phyloP scores from a whole-genome alignment of 2,329 filamentous ascomycete genomes.

The Microsporum audouinii region DNA sequence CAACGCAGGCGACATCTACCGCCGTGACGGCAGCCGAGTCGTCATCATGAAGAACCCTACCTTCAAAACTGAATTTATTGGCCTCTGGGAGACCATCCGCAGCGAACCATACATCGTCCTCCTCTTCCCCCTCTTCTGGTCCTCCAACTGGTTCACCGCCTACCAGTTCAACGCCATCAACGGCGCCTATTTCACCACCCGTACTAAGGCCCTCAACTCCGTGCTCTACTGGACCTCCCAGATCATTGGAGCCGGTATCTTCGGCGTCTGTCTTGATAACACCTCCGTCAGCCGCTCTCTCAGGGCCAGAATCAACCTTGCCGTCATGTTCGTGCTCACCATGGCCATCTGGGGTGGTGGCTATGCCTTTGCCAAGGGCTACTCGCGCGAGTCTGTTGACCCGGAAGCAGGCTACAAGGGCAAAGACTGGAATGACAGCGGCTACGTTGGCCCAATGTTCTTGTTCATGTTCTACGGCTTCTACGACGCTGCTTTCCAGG shows the following conservation, averaged over 20 bases:
- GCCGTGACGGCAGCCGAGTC: slow-evolving; percentile 65
- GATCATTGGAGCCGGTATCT: slow-evolving; percentile 62
- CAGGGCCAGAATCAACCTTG: slow-evolving; percentile 55
- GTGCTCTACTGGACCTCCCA: slow-evolving; percentile 70
- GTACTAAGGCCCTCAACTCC: slow-evolving; percentile 65
- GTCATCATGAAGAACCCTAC: slow-evolving; percentile 86
- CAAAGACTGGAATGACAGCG: slow-evolving; percentile 35
- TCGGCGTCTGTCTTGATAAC: slow-evolving; percentile 60
- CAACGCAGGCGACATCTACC: slow-evolving; percentile 60
- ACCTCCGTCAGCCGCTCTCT: slow-evolving; percentile 48
- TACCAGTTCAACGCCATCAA: slow-evolving; percentile 72
- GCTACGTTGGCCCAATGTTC: slow-evolving; percentile 71
- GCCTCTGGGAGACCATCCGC: slow-evolving; percentile 61
- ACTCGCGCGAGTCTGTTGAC: slow-evolving; percentile 37
- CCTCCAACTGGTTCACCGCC: slow-evolving; percentile 69
- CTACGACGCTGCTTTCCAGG: slow-evolving; percentile 85
- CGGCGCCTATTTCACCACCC: slow-evolving; percentile 56
- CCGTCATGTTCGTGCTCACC: slow-evolving; percentile 54
- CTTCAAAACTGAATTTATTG: slow-evolving; percentile 66
- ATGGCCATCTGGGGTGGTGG: slow-evolving; percentile 75
- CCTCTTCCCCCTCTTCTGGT: slow-evolving; percentile 72
- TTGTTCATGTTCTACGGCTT: slow-evolving; percentile 85
- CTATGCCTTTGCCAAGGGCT: slow-evolving; percentile 60
- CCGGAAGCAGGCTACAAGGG: slow-evolving; percentile 8
- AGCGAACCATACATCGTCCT: slow-evolving; percentile 61